Evolutionary conservation across 179 eudicot genomes (phyloP).

Genomic region (Heliamphora pulchella): DNA sequence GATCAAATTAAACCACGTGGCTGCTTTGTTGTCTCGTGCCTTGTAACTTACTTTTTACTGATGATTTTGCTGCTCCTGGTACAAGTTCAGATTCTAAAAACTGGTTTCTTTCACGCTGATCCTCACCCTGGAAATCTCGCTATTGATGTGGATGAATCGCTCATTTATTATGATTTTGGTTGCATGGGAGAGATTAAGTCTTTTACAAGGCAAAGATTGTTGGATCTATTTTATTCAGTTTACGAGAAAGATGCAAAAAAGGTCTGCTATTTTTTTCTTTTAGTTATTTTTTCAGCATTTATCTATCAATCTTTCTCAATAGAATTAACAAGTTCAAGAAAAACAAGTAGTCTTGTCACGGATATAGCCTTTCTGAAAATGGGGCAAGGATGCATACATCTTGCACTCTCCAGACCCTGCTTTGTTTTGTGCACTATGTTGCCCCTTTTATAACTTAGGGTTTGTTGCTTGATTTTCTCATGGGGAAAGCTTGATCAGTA

Average conservation of each 20-base stretch:
- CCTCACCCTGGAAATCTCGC: constrained; percentile 99
- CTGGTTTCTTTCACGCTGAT: constrained; percentile 99
- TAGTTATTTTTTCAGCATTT: neutral
- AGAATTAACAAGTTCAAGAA: neutral
- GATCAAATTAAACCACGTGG: neutral
- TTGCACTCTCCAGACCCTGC: too few relatives aligned
- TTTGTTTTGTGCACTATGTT: too few relatives aligned
- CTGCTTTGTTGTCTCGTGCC: too few relatives aligned
- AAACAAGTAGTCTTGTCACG: neutral
- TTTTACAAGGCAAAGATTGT: constrained; percentile 76
- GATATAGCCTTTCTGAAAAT: too few relatives aligned
- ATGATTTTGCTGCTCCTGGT: constrained; percentile 11
- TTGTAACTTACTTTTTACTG: neutral
- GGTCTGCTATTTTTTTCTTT: constrained; percentile 28
- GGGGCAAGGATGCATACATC: too few relatives aligned
- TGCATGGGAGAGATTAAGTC: constrained; percentile 99
- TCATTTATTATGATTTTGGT: constrained; percentile 97
- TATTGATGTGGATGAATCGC: constrained; percentile 83
- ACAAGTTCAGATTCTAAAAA: constrained; percentile 66
- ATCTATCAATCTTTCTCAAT: neutral
- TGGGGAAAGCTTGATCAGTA: too few relatives aligned
- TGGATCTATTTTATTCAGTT: constrained; percentile 80
- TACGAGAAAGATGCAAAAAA: constrained; percentile 92
- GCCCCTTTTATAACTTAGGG: too few relatives aligned
- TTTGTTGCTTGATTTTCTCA: too few relatives aligned